These are phyloP conservation scores for Penicillium brasilianum DNA, from an alignment of 2,329 filamentous ascomycete genomes.

Conservation along the genomic window DNA sequence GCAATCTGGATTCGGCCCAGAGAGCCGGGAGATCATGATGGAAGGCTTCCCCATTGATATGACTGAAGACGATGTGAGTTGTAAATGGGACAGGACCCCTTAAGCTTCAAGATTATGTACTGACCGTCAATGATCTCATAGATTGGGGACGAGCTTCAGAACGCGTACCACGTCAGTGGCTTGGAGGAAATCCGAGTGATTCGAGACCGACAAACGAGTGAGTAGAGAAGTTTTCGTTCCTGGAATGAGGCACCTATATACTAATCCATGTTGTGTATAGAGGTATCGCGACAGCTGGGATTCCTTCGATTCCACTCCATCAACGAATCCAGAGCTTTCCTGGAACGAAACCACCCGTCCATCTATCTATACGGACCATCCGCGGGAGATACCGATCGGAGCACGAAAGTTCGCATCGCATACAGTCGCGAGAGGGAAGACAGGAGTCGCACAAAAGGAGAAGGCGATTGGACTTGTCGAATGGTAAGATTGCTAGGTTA, in stretches of 20 bases:
- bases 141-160: slow-evolving; percentile 61
- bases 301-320: slow-evolving; percentile 61
- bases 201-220: slow-evolving; percentile 63
- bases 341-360: slow-evolving; percentile 58
- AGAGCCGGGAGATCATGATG: slow-evolving; percentile 57
- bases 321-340: slow-evolving; percentile 57
- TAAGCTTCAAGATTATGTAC: slow-evolving; percentile 33
- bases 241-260: neutral
- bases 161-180: slow-evolving; percentile 57
- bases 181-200: slow-evolving; percentile 64
- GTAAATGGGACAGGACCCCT: neutral
- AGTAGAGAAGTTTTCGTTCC: slow-evolving; percentile 17
- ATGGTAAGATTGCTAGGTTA: slow-evolving; percentile 44
- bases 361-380: slow-evolving; percentile 56
- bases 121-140: slow-evolving; percentile 47
- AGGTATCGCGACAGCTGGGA: slow-evolving; percentile 60
- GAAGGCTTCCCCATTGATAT: slow-evolving; percentile 56
- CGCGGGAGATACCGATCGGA: slow-evolving; percentile 46
- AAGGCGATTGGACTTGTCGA: slow-evolving; percentile 63
- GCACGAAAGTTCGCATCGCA: slow-evolving; percentile 56
- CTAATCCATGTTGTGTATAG: slow-evolving; percentile 39
- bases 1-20: slow-evolving; percentile 46
- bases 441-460: slow-evolving; percentile 51
- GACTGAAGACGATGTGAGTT: slow-evolving; percentile 58
- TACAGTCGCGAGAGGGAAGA: slow-evolving; percentile 61